Base-by-base conservation (phyloP, 192 early-diverging fungal species). In the Coemansia sp. region DNA sequence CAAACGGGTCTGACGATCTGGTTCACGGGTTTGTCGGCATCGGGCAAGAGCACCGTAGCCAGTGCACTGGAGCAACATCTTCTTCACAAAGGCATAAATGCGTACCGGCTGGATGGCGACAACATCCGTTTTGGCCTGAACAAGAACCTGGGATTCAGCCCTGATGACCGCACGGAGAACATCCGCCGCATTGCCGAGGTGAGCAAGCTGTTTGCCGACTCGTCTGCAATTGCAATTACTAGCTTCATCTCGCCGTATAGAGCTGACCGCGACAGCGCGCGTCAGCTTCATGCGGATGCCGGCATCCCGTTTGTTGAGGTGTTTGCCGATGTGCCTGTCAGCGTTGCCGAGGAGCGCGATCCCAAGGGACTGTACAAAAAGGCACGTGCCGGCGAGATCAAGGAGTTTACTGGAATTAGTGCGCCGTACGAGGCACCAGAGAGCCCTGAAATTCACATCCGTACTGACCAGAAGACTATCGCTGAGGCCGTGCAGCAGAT, bases 41-140 rank as follows among this genome's bases (percentile, higher is more conserved):
- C 91, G 2, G 95, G 95, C 22, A 97, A 97, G 71, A 93, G 92
- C 35, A 97, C 95, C 10, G 71, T 97, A 25, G 95, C 95, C 48
- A 86, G 87, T 39, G 95, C 93, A 10, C 83, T 97, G 11, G 95
- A 97, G 78, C 93, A 94, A 64, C 85, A 89, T 58, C 83, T 97
- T 38, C 85, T 97, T 22, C 89, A 91, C 65, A 67, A 74, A 27
- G 85, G 85, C 54, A 62, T 93, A 43, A 81, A 80, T n/a, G 87
- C 89, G 25, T 97, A 97, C 78, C 89, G 95, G 22, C 87, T 97
- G 58, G 95, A 97, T 68, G 95, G 95, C 43, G 95, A 97, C 83
- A 97, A 97, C 79, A 91, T 97, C 55, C 89, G 95, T n/a, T 97
- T 97, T 66, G 95, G 95, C 23, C 79, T 97, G 45, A 97, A 97